phyloP scores from a whole-genome alignment of 2,329 filamentous ascomycete genomes.

The Phyllosticta capitalensis region DNA sequence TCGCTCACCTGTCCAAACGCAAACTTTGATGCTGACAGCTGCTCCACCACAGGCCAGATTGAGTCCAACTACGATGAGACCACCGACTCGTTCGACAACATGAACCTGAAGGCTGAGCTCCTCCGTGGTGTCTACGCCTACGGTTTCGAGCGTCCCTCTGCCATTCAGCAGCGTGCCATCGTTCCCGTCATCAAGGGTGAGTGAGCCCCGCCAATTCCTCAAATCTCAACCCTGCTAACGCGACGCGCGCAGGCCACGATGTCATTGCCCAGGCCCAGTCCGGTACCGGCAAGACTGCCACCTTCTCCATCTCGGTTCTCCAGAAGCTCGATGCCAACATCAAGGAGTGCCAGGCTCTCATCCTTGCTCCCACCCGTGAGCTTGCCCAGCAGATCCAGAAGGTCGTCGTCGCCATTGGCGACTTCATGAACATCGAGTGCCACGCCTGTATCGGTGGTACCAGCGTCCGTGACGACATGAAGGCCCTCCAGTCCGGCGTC shows the following conservation, averaged over 20 bases:
- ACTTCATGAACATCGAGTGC: constrained; percentile 99
- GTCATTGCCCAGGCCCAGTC: constrained; percentile 99
- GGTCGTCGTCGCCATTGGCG: constrained; percentile 95
- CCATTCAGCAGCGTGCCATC: constrained; percentile 99
- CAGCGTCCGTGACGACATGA: constrained; percentile 97
- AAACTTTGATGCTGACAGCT: constrained; percentile 15
- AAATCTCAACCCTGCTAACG: neutral
- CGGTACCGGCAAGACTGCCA: constrained; percentile 98
- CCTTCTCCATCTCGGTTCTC: constrained; percentile 97
- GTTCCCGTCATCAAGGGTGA: constrained; percentile 99
- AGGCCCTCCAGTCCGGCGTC: constrained; percentile 88
- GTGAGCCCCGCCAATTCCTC: constrained; percentile 25
- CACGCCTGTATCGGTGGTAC: constrained; percentile 99
- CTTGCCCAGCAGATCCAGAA: constrained; percentile 99
- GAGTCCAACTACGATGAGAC: constrained; percentile 99
- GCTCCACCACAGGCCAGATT: constrained; percentile 68
- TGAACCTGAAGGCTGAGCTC: constrained; percentile 94
- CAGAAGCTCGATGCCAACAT: constrained; percentile 95
- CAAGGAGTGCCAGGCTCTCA: constrained; percentile 96
- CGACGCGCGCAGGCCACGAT: constrained; percentile 62
- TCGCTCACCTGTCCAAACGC: neutral
- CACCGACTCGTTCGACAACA: constrained; percentile 97
- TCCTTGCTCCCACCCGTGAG: constrained; percentile 96
- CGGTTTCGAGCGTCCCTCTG: constrained; percentile 99
- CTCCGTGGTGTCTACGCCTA: constrained; percentile 99